Percentiles rank a stretch among this genome's conserved stretches.
These are phyloP conservation scores for Xylariaceae sp. DNA, from an alignment of 2,329 filamentous ascomycete genomes.

Conservation along the genomic window DNA sequence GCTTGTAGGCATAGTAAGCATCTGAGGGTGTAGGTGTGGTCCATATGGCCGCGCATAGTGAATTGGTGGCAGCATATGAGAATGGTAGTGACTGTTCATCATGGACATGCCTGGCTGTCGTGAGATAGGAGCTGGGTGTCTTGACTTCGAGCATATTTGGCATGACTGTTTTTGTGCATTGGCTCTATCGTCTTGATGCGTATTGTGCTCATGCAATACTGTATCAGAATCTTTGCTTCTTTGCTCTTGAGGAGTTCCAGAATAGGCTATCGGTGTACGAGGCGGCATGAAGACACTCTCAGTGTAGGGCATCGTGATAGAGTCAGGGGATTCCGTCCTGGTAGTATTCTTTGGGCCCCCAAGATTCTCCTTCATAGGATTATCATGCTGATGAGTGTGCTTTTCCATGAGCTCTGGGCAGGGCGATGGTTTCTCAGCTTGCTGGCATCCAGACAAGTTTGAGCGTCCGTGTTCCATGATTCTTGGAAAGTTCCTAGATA, in stretches of 20 bases:
- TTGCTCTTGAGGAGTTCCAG: constrained; percentile 3
- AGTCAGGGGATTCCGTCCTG: neutral
- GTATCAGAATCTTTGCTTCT: too few relatives aligned
- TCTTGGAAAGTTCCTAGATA: neutral
- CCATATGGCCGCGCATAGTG: constrained; percentile 22
- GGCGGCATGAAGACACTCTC: constrained; percentile 23
- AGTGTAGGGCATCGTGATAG: constrained; percentile 1
- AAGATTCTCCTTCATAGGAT: constrained; percentile 9
- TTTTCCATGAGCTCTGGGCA: too few relatives aligned
- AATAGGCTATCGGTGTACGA: constrained; percentile 5
- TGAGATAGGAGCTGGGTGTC: constrained; percentile 28
- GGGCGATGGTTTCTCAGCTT: constrained; percentile 6
- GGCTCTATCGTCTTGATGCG: constrained; percentile 7
- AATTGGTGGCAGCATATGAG: constrained; percentile 24
- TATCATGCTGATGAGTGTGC: too few relatives aligned
- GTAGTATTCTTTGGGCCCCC: neutral
- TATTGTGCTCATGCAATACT: neutral
- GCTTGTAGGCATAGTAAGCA: constrained; percentile 24
- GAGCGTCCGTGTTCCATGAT: constrained; percentile 2
- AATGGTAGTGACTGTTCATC: constrained; percentile 20
- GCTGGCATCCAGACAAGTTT: constrained; percentile 5
- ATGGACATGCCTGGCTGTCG: constrained; percentile 27
- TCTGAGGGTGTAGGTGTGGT: constrained; percentile 27
- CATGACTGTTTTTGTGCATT: constrained; percentile 28
- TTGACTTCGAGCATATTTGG: constrained; percentile 28